These are phyloP conservation scores for Russula virescens DNA, from an alignment of 768 basidiomycete genomes.

Conservation along the genomic window DNA sequence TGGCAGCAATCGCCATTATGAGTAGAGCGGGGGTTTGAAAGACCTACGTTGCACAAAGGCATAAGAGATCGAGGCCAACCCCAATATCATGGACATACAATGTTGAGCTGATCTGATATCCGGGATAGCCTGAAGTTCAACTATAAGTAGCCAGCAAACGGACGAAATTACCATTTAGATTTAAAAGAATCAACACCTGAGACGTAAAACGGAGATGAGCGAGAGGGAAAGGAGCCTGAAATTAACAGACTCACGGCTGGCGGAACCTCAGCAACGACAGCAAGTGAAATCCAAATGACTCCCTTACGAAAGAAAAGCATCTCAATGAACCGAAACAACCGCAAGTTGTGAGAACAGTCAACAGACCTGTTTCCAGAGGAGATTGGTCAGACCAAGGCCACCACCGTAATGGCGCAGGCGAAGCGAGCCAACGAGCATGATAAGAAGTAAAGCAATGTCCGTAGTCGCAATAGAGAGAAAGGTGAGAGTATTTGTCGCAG, in stretches of 20 bases:
- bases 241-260: background rate
- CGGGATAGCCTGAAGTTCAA: no score
- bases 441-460: constrained; percentile 2
- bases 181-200: background rate
- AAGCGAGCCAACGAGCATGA: constrained; percentile 13
- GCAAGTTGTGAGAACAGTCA: background rate
- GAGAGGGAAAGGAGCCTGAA: background rate
- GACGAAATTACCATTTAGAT: no score
- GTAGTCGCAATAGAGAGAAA: background rate
- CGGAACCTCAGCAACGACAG: background rate
- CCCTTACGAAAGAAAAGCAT: background rate
- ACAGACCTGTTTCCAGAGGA: constrained; percentile 11
- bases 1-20: no score
- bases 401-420: background rate
- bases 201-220: background rate
- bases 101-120: no score
- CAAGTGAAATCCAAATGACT: background rate
- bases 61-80: no score
- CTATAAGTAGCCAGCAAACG: no score
- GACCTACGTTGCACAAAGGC: no score
- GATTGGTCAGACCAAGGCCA: background rate
- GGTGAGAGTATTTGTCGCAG: background rate
- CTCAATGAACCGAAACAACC: background rate
- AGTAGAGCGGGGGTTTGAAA: no score
- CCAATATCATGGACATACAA: no score